Evolutionary conservation across 1,284 basidiomycete species (phyloP).

Genomic region (Laetiporus sulphureus): DNA sequence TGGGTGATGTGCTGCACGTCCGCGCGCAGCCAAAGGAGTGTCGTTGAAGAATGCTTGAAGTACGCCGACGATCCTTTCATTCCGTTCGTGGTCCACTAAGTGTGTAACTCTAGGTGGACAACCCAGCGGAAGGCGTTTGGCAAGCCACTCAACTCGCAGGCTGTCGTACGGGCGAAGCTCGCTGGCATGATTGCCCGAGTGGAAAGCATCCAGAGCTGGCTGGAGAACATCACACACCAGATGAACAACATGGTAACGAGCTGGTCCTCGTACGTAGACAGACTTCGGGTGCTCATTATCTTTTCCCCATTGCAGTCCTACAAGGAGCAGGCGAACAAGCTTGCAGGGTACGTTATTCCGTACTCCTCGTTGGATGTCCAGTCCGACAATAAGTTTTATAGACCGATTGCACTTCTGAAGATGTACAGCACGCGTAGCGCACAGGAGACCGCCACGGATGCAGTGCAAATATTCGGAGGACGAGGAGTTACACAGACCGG

Average conservation of each 20-base stretch:
- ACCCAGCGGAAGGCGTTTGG: conserved; percentile 79
- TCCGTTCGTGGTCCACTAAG: neutral
- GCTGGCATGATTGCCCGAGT: conserved; percentile 81
- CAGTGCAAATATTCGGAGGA: conserved; percentile 78
- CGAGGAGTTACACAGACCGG: conserved; percentile 73
- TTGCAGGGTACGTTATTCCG: conserved; percentile 24
- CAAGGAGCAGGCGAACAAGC: conserved; percentile 24
- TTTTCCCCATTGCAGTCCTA: conserved; percentile 18
- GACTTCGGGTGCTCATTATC: neutral
- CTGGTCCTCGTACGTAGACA: neutral
- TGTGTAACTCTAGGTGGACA: conserved; percentile 46
- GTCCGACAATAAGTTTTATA: conserved; percentile 20
- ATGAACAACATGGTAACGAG: conserved; percentile 83
- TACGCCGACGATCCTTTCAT: conserved; percentile 21
- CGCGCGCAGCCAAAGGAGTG: conserved; percentile 41
- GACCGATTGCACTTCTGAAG: conserved; percentile 77
- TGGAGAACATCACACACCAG: conserved; percentile 87
- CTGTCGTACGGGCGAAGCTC: conserved; percentile 81
- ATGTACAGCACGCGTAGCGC: conserved; percentile 60
- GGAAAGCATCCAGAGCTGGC: conserved; percentile 80
- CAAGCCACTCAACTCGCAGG: conserved; percentile 75
- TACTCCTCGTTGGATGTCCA: neutral
- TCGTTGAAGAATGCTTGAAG: conserved; percentile 67
- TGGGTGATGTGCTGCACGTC: conserved; percentile 64
- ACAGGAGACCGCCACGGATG: conserved; percentile 72